phyloP scores from a whole-genome alignment of 2,329 filamentous ascomycete species.

The Plectosphaerella plurivora region DNA sequence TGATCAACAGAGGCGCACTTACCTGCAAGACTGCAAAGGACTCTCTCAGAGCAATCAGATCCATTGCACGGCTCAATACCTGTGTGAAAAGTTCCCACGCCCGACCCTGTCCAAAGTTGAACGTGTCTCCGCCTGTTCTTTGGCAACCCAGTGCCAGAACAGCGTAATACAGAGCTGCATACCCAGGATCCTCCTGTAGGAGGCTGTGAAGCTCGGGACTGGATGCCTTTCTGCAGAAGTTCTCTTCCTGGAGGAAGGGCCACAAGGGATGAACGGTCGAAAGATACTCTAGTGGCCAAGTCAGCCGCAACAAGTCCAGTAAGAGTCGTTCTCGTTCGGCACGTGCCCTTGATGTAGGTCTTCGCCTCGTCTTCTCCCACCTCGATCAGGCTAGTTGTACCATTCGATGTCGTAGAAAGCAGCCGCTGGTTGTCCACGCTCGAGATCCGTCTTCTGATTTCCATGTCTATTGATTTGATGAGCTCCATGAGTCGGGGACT shows the following conservation, averaged over 20 bases:
- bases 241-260: constrained; percentile 25
- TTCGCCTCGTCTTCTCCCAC: no score
- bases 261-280: constrained; percentile 28
- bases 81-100: constrained; percentile 16
- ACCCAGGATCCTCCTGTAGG: constrained; percentile 12
- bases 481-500: no score
- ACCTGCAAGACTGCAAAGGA: constrained; percentile 1
- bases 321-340: not conserved
- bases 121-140: constrained; percentile 18
- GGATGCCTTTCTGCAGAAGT: constrained; percentile 6
- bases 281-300: constrained; percentile 24
- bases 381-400: no score
- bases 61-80: constrained; percentile 11
- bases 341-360: no score
- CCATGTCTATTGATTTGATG: no score
- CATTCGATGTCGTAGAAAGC: no score
- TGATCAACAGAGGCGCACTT: not conserved
- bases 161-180: constrained; percentile 26
- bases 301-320: not conserved
- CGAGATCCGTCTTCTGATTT: no score
- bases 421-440: no score
- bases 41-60: constrained; percentile 9
- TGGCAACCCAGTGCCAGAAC: constrained; percentile 27
- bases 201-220: not conserved
- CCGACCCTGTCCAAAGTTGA: constrained; percentile 9